These are phyloP conservation scores for Endoconidiophora laricicola DNA, from an alignment of 2,329 filamentous ascomycete genomes.

Conservation along the genomic window DNA sequence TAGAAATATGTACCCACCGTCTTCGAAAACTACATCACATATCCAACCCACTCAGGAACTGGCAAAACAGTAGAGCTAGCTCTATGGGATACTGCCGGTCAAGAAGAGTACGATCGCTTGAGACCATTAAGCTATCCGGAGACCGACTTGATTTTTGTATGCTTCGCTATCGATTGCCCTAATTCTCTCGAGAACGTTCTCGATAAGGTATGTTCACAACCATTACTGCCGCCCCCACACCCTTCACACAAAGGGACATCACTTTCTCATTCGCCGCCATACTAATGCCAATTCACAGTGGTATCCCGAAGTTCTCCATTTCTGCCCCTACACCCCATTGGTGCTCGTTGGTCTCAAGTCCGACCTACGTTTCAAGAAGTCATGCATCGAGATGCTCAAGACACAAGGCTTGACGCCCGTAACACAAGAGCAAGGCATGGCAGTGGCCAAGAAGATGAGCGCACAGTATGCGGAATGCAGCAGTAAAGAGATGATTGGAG, in stretches of 20 bases:
- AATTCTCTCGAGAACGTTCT: constrained; percentile 97
- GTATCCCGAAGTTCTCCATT: constrained; percentile 98
- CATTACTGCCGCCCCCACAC: not conserved
- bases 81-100: constrained; percentile 94
- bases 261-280: not conserved
- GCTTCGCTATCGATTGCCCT: constrained; percentile 97
- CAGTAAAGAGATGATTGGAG: constrained; percentile 90
- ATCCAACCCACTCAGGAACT: constrained; percentile 70
- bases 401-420: constrained; percentile 93
- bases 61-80: constrained; percentile 94
- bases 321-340: constrained; percentile 92
- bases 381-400: constrained; percentile 96
- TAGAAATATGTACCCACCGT: constrained; percentile 99
- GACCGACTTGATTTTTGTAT: constrained; percentile 94
- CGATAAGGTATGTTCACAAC: constrained; percentile 60
- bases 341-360: constrained; percentile 94
- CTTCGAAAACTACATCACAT: constrained; percentile 99
- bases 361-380: constrained; percentile 85
- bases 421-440: constrained; percentile 73
- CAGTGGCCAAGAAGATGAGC: constrained; percentile 83
- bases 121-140: constrained; percentile 94
- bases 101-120: constrained; percentile 95
- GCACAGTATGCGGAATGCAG: constrained; percentile 97
- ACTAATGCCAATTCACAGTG: constrained; percentile 39
- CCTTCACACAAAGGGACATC: not conserved